Percentiles rank a stretch among this genome's conserved stretches.
Conservation (phyloP, 805 yeast species). For the Wickerhamiella sorbophila region DNA sequence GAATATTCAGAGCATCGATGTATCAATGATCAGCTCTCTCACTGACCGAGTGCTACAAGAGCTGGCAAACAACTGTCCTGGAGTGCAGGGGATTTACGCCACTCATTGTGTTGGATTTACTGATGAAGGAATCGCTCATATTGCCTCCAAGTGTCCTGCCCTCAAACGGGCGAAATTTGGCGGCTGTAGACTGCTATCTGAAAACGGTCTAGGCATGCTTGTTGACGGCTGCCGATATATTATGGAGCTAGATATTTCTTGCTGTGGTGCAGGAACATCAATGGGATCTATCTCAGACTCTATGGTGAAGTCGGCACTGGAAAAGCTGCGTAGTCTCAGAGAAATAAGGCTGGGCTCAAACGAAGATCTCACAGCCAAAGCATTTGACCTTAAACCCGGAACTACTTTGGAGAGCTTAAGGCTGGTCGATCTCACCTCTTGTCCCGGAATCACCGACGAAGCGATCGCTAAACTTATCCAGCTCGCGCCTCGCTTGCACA, state of each 20-base stretch:
- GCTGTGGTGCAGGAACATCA: slow-evolving; percentile 60
- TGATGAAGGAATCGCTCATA: slow-evolving; percentile 43
- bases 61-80: slow-evolving; percentile 49
- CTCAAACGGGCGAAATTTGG: slow-evolving; percentile 73
- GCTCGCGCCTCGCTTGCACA: slow-evolving; percentile 74
- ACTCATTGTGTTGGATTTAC: slow-evolving; percentile 56
- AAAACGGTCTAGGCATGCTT: slow-evolving; percentile 28
- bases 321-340: slow-evolving; percentile 53
- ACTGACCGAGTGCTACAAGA: slow-evolving; percentile 57
- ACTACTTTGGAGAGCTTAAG: slow-evolving; percentile 48
- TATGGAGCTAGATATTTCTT: slow-evolving; percentile 38
- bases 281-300: slow-evolving; percentile 29
- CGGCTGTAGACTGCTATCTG: slow-evolving; percentile 52
- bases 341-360: slow-evolving; percentile 76
- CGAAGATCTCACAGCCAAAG: slow-evolving; percentile 48
- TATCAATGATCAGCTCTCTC: slow-evolving; percentile 59
- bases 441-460: slow-evolving; percentile 66
- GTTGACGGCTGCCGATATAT: not conserved
- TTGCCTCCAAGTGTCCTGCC: slow-evolving; percentile 52
- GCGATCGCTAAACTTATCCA: slow-evolving; percentile 57
- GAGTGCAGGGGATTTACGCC: slow-evolving; percentile 78
- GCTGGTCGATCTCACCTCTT: slow-evolving; percentile 71
- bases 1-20: slow-evolving; percentile 69
- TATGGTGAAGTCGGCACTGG: slow-evolving; percentile 43
- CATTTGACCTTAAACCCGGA: slow-evolving; percentile 39